Percentiles rank a stretch among this genome's conserved stretches.
phyloP scores from a whole-genome alignment of 768 basidiomycete genomes.

The Tephrocybe sp. region DNA sequence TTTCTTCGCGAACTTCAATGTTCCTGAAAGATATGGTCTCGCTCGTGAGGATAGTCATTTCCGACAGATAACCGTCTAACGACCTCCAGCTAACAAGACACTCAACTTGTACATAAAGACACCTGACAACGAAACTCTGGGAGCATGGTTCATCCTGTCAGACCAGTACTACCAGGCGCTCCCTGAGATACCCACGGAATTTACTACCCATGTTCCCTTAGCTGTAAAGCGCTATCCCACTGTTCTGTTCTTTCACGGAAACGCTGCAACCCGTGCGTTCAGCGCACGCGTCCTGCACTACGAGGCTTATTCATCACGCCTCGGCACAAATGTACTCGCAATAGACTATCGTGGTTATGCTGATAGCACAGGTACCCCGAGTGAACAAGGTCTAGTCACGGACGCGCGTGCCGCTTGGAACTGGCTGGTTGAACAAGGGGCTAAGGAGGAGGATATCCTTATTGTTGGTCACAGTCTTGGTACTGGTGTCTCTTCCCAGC shows the following conservation, averaged over 20 bases:
- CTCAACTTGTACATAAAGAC: slow-evolving; percentile 71
- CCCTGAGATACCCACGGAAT: slow-evolving; percentile 35
- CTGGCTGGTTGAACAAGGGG: slow-evolving; percentile 67
- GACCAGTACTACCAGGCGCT: slow-evolving; percentile 60
- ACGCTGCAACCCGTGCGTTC: slow-evolving; percentile 77
- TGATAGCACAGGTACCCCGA: slow-evolving; percentile 80
- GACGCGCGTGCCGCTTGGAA: slow-evolving; percentile 84
- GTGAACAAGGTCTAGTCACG: slow-evolving; percentile 65
- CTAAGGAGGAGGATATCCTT: slow-evolving; percentile 57
- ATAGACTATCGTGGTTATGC: slow-evolving; percentile 94
- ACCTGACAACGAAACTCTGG: slow-evolving; percentile 74
- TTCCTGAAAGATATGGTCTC: slow-evolving; percentile 78
- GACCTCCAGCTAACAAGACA: slow-evolving; percentile 69
- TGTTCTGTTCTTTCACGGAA: slow-evolving; percentile 92
- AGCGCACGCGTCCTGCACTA: slow-evolving; percentile 69
- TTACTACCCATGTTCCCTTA: slow-evolving; percentile 43
- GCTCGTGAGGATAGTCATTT: slow-evolving; percentile 52
- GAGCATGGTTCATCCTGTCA: slow-evolving; percentile 84
- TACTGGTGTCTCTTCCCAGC: slow-evolving; percentile 68
- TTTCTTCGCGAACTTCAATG: slow-evolving; percentile 57
- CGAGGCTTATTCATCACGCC: slow-evolving; percentile 59
- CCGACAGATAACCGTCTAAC: neutral
- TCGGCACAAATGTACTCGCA: slow-evolving; percentile 75
- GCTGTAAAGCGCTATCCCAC: slow-evolving; percentile 67
- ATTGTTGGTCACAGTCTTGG: slow-evolving; percentile 89